phyloP scores from a whole-genome alignment of 2,329 filamentous ascomycete genomes.

The Aureobasidium leucospermi region DNA sequence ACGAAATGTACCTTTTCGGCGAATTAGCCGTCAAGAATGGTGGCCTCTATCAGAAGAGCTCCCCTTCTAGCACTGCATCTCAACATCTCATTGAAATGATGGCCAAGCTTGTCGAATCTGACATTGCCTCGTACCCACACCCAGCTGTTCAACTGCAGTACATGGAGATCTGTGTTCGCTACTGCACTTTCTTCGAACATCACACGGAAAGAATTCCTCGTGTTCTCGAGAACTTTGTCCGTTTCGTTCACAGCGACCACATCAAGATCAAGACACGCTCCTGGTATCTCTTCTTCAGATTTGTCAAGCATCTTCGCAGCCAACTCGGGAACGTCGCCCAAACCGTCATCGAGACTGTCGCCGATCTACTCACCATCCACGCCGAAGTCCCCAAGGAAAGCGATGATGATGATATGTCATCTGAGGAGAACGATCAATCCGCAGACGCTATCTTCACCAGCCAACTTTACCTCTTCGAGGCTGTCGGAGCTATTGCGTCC shows the following conservation, averaged over 20 bases:
- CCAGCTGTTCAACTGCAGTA: slow-evolving; percentile 91
- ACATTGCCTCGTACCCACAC: slow-evolving; percentile 77
- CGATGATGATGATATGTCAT: slow-evolving; percentile 87
- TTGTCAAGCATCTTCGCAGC: slow-evolving; percentile 77
- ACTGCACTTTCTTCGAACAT: slow-evolving; percentile 84
- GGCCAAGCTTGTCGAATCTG: slow-evolving; percentile 88
- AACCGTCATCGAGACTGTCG: slow-evolving; percentile 82
- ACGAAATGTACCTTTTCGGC: slow-evolving; percentile 94
- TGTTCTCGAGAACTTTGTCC: slow-evolving; percentile 85
- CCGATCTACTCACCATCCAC: slow-evolving; percentile 81
- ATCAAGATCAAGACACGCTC: slow-evolving; percentile 81
- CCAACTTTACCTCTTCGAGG: slow-evolving; percentile 90
- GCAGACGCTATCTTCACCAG: slow-evolving; percentile 86
- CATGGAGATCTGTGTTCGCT: slow-evolving; percentile 97
- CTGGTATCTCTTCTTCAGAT: slow-evolving; percentile 93
- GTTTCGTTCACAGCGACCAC: slow-evolving; percentile 80
- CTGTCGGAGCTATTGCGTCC: slow-evolving; percentile 86
- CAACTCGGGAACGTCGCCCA: slow-evolving; percentile 86
- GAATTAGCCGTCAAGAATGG: slow-evolving; percentile 86
- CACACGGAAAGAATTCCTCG: slow-evolving; percentile 74
- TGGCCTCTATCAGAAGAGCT: slow-evolving; percentile 77
- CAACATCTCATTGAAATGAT: slow-evolving; percentile 87
- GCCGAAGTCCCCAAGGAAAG: slow-evolving; percentile 76
- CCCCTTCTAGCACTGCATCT: slow-evolving; percentile 69
- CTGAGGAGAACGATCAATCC: slow-evolving; percentile 82